Conservation (phyloP, 1,284 basidiomycete species). For the Spongispora temasekensis region DNA sequence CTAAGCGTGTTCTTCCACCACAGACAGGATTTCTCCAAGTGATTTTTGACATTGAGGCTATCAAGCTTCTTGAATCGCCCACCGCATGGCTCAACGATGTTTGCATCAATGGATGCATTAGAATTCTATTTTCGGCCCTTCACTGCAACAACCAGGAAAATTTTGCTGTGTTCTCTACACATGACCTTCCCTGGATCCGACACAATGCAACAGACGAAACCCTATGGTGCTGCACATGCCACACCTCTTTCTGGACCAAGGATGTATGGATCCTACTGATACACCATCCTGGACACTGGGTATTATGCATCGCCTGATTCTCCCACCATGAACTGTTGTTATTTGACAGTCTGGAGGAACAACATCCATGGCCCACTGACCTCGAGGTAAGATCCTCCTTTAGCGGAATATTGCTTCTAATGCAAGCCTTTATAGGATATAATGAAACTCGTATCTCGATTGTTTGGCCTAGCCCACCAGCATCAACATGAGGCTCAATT, state of each 20-base stretch:
- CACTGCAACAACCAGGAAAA: neutral
- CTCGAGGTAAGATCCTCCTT: no score
- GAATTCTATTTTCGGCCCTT: neutral
- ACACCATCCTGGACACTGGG: constrained; percentile 2
- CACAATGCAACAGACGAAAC: neutral
- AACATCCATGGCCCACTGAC: constrained; percentile 3
- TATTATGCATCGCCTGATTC: constrained; percentile 8
- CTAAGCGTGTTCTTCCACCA: neutral
- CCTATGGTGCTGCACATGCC: constrained; percentile 1
- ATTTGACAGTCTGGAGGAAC: constrained; percentile 16
- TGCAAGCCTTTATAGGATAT: no score
- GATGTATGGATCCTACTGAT: constrained; percentile 15
- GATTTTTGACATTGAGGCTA: neutral
- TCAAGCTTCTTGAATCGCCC: no score
- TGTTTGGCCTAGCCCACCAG: no score
- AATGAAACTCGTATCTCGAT: no score
- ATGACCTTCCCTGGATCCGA: neutral
- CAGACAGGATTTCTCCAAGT: neutral
- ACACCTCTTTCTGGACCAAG: constrained; percentile 15
- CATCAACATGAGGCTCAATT: no score
- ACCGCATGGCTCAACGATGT: neutral
- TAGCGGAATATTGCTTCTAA: no score
- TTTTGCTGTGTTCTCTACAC: neutral
- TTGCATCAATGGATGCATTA: neutral
- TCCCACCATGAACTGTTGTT: neutral